Base-by-base conservation (phyloP, 2,329 filamentous ascomycete species). In the Fragosphaeria purpurea region DNA sequence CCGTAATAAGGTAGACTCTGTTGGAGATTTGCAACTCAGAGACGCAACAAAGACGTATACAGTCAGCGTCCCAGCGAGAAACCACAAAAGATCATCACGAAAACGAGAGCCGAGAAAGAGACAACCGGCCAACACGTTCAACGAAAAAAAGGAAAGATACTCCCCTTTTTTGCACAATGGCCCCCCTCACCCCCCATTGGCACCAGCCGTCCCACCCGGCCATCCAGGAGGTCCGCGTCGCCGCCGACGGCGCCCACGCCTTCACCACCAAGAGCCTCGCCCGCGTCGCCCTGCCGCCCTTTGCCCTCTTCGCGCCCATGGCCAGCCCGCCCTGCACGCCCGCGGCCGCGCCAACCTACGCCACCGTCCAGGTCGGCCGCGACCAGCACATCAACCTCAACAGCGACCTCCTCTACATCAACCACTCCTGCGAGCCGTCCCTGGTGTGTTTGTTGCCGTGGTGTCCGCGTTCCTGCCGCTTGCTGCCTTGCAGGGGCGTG, bases 381-480 rank as follows among this genome's bases (percentile, higher is more conserved):
- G 63, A 76, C 56, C 67, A 67, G 51, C 81, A 85, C 62, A 65
- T 84, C 58, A 74, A 78, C 59, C 68, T 85, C 42, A 84, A 85
- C 67, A 82, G 76, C 59, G 80, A 84, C 60, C 62, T 85, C 60
- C 63, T 85, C 44, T 85, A 83, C 65, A 79, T 83, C 57, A 85
- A 85, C 64, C 81, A 85, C 66, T 81, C 77, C 5, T 85, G 81
- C 65, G 78, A 81, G 59, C 81, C 81, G 31, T 79, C 77, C 61
- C 70, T 85, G 53, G 79, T 82, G 55, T 70, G 76, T 22, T 22
- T 70, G 76, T 22, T 22, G 22, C 22, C 22, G 22, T 22, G 22
- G 22, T 75, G 22, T 44, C 31, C 39, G 13, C 41, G 11, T 30
- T 41, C 37, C 32, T 34, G 35, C 22, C 22, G 22, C 22, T 22